Evolutionary conservation across 2,329 filamentous ascomycete genomes (phyloP).

Genomic region (Fusarium sp.): DNA sequence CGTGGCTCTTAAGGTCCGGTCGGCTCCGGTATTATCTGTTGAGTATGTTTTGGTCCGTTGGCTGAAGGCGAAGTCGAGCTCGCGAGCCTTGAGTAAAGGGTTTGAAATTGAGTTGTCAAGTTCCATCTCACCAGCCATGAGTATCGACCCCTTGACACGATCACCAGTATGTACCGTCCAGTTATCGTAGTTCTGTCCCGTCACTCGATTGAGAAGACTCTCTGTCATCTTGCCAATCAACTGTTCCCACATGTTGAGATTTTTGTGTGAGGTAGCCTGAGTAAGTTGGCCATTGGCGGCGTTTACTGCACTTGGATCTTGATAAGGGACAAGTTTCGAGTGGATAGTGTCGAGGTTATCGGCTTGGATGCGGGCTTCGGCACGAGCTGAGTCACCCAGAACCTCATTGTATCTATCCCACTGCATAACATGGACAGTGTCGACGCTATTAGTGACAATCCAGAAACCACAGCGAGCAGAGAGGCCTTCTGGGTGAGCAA

Average conservation of each 20-base stretch:
- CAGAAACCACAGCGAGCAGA: conserved; percentile 66
- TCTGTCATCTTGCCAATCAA: conserved; percentile 60
- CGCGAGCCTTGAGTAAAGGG: conserved; percentile 46
- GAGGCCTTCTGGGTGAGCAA: conserved; percentile 57
- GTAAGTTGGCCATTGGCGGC: conserved; percentile 24
- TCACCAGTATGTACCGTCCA: conserved; percentile 66
- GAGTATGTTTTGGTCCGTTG: conserved; percentile 55
- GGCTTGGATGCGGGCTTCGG: conserved; percentile 57
- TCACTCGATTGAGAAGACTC: conserved; percentile 57
- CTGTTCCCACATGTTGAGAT: conserved; percentile 58
- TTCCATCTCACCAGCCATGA: conserved; percentile 50
- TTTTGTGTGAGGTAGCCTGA: conserved; percentile 31
- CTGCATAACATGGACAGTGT: conserved; percentile 57
- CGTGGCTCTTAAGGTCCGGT: conserved; percentile 54
- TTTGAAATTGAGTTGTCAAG: conserved; percentile 52
- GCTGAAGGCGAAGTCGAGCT: conserved; percentile 60
- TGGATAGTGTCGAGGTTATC: conserved; percentile 52
- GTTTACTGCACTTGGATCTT: conserved; percentile 46
- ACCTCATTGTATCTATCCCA: conserved; percentile 67
- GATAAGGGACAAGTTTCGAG: conserved; percentile 56
- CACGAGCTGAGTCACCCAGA: conserved; percentile 56
- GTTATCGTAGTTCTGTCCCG: conserved; percentile 50
- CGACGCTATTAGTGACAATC: conserved; percentile 54
- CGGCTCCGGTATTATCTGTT: conserved; percentile 47
- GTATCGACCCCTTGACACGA: conserved; percentile 55